Conservation (phyloP, 2,329 filamentous ascomycete species). For the Aspergillus sclerotialis region DNA sequence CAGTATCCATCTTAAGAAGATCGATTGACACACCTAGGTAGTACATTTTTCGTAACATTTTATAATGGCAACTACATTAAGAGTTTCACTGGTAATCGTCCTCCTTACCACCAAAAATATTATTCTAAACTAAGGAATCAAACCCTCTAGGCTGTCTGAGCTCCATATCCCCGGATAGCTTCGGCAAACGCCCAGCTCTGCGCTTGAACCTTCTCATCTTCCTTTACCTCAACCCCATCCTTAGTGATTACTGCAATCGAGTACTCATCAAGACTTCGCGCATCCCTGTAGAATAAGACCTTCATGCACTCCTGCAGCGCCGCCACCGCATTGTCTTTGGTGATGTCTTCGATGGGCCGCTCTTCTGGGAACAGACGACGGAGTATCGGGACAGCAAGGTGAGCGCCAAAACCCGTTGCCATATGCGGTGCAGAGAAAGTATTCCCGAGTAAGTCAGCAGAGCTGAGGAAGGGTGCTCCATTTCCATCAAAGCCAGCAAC, state of each 20-base stretch:
- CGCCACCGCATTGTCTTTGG: constrained; percentile 69
- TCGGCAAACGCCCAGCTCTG: constrained; percentile 99
- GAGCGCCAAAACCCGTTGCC: constrained; percentile 87
- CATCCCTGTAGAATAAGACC: constrained; percentile 95
- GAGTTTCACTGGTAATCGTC: constrained; percentile 3
- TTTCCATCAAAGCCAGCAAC: constrained; percentile 81
- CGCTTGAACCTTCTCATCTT: constrained; percentile 80
- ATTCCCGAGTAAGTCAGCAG: constrained; percentile 85
- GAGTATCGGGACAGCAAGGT: constrained; percentile 88
- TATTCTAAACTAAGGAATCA: too few species aligned
- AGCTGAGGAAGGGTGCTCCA: constrained; percentile 79
- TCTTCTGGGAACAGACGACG: constrained; percentile 79
- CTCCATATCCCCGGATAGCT: constrained; percentile 88
- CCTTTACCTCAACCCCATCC: constrained; percentile 77
- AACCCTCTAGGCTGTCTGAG: constrained; percentile 56
- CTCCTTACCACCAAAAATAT: constrained; percentile 14
- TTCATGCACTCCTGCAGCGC: constrained; percentile 94
- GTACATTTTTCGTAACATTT: too few species aligned
- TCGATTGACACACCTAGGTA: too few species aligned
- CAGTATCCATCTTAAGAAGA: too few species aligned
- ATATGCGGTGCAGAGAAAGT: constrained; percentile 83
- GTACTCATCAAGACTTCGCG: constrained; percentile 84
- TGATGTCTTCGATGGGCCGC: constrained; percentile 63
- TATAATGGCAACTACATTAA: too few species aligned
- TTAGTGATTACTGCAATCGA: constrained; percentile 85